A percentile compares a stretch with the other conserved stretches of the same genome.
Evolutionary conservation across 495 filamentous ascomycete genomes (phyloP).

Genomic region (Margaritispora aquatica): DNA sequence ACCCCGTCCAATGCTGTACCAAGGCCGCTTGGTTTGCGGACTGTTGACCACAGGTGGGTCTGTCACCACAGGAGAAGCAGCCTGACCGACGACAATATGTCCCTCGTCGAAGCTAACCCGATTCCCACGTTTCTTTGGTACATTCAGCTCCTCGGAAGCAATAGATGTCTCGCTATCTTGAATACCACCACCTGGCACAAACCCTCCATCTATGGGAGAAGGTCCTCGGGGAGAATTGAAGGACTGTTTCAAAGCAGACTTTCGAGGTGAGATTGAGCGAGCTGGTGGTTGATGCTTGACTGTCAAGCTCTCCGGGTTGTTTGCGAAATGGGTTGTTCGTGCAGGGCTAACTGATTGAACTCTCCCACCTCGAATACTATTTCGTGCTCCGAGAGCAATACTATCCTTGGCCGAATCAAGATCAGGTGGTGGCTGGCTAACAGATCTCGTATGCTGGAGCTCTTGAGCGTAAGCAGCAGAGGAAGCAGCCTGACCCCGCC

Average conservation of each 20-base stretch:
- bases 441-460: conserved; percentile 19
- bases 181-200: not conserved
- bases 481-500: conserved; percentile 9
- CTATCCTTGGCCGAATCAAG: conserved; percentile 5
- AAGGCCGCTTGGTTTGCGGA: conserved; percentile 42
- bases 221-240: conserved; percentile 22
- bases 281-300: conserved; percentile 72
- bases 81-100: conserved; percentile 49
- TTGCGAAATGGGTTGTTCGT: conserved; percentile 69
- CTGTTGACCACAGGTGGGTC: conserved; percentile 43
- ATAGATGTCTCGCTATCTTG: conserved; percentile 51
- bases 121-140: conserved; percentile 57
- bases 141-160: conserved; percentile 48
- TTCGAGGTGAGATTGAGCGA: conserved; percentile 75
- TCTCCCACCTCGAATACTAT: conserved; percentile 19
- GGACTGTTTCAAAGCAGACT: conserved; percentile 75
- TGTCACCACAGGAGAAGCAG: conserved; percentile 44
- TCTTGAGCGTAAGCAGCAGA: conserved; percentile 15
- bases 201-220: conserved; percentile 2
- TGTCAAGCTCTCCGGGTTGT: conserved; percentile 40
- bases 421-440: conserved; percentile 22
- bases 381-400: not conserved
- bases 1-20: conserved; percentile 43
- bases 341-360: conserved; percentile 53
- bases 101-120: conserved; percentile 87